Conservation (phyloP, 2,329 filamentous ascomycete species). For the Botrytis fragariae region DNA sequence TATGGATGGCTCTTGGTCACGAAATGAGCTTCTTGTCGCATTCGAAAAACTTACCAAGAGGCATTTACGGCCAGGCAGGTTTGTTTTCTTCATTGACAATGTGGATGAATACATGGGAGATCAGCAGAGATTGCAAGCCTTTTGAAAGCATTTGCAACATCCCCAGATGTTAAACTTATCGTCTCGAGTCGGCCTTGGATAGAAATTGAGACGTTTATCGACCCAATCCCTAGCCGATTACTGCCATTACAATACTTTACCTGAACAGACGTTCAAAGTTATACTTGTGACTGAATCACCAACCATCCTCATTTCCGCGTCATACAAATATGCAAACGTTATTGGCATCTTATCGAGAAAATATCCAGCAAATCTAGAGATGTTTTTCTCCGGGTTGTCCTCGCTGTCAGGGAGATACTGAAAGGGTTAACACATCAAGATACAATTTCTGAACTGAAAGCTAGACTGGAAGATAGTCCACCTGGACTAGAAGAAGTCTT, state of each 20-base stretch:
- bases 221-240: background rate
- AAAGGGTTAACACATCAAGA: background rate
- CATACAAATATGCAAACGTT: background rate
- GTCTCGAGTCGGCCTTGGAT: slow-evolving; percentile 12
- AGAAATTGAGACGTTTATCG: background rate
- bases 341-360: background rate
- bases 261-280: background rate
- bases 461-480: background rate
- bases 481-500: background rate
- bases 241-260: background rate
- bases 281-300: background rate
- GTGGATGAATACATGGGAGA: slow-evolving; percentile 10
- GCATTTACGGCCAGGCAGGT: background rate
- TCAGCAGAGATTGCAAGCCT: background rate
- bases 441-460: background rate
- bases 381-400: background rate
- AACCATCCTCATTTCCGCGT: background rate
- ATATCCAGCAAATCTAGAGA: background rate
- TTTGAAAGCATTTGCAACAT: background rate
- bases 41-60: background rate
- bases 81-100: background rate
- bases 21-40: background rate
- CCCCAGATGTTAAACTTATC: background rate
- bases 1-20: background rate
- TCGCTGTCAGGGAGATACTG: background rate